Evolutionary conservation across 2,329 filamentous ascomycete genomes (phyloP).

Genomic region (Xylariaceae sp.): DNA sequence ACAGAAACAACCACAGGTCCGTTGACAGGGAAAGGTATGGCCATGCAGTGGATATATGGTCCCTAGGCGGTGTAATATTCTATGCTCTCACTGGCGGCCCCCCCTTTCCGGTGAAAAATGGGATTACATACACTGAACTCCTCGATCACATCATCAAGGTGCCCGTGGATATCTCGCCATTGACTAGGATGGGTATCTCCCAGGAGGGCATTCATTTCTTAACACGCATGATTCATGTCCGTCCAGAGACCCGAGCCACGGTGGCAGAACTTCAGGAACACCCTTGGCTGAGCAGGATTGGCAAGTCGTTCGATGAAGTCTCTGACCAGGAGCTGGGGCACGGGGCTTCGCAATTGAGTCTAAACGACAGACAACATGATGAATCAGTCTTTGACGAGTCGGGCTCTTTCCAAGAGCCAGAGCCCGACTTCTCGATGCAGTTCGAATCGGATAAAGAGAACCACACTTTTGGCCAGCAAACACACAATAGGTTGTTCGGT

Average conservation of each 20-base stretch:
- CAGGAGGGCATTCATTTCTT: slow-evolving; percentile 69
- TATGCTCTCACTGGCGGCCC: slow-evolving; percentile 75
- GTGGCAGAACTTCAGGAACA: slow-evolving; percentile 67
- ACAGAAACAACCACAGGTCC: slow-evolving; percentile 57
- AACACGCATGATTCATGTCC: slow-evolving; percentile 71
- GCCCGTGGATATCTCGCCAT: slow-evolving; percentile 60
- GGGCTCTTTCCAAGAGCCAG: slow-evolving; percentile 25
- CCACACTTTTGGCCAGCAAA: slow-evolving; percentile 57
- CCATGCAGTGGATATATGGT: slow-evolving; percentile 95
- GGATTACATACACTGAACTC: slow-evolving; percentile 73
- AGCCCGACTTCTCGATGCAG: slow-evolving; percentile 39
- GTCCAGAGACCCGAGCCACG: slow-evolving; percentile 72
- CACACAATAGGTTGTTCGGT: slow-evolving; percentile 45
- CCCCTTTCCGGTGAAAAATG: slow-evolving; percentile 75
- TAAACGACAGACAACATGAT: slow-evolving; percentile 42
- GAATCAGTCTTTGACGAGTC: slow-evolving; percentile 23
- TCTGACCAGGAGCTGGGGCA: slow-evolving; percentile 57
- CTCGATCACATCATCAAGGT: slow-evolving; percentile 82
- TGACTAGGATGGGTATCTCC: slow-evolving; percentile 58
- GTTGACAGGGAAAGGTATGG: slow-evolving; percentile 66
- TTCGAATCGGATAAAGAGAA: slow-evolving; percentile 82
- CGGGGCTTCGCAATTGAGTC: slow-evolving; percentile 59
- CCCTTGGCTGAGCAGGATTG: slow-evolving; percentile 63
- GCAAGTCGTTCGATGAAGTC: slow-evolving; percentile 56
- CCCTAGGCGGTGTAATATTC: slow-evolving; percentile 86